These are phyloP conservation scores for Vaccinium vitisidaea DNA, from an alignment of 148 eudicot genomes.

Conservation along the genomic window DNA sequence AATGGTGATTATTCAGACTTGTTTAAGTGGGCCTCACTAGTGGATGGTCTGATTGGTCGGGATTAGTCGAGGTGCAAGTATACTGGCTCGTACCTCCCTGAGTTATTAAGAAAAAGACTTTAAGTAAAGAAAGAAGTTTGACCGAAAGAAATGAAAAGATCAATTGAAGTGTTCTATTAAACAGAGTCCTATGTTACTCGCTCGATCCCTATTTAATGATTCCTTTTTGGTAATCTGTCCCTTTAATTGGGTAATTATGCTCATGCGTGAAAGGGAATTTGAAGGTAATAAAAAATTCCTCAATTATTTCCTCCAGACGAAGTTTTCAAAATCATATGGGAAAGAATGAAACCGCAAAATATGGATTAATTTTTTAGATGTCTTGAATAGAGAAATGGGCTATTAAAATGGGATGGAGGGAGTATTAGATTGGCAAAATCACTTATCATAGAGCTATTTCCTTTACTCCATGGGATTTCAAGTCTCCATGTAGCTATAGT, in stretches of 20 bases:
- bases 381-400: background rate
- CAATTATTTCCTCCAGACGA: background rate
- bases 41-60: background rate
- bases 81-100: background rate
- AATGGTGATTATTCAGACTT: background rate
- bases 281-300: background rate
- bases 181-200: background rate
- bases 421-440: background rate
- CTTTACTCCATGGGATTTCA: background rate
- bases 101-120: background rate
- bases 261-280: background rate
- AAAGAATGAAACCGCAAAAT: background rate
- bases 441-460: background rate
- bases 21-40: background rate
- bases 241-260: background rate
- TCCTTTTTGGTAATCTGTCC: background rate
- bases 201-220: background rate
- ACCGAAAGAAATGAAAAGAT: background rate
- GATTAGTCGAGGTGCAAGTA: background rate
- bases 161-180: background rate
- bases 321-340: background rate
- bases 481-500: background rate
- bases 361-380: background rate
- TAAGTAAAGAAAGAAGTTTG: background rate
- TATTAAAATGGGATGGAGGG: background rate